Base-by-base conservation (phyloP, 805 yeast genomes). In the Barnettozyma salicaria region DNA sequence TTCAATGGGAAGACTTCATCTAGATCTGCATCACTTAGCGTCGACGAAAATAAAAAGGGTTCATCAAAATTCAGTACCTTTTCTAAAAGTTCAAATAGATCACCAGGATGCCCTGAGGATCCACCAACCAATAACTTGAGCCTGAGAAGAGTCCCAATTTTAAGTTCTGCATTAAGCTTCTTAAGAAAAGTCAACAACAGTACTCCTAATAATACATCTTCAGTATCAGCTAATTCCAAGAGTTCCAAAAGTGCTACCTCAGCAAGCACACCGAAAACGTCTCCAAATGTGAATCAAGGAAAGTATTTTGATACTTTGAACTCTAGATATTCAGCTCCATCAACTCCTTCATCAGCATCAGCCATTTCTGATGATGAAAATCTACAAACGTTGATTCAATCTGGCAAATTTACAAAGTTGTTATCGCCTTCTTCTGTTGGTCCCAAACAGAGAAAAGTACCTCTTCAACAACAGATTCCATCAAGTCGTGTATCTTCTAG, bases 121-220 rank as follows among this genome's bases (percentile, higher is more conserved):
- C n/a, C n/a, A n/a, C n/a, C n/a, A n/a, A n/a, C n/a, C n/a, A n/a
- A n/a, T n/a, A n/a, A n/a, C n/a, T n/a, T n/a, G n/a, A n/a, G n/a
- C n/a, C n/a, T 52, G 10, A 49, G 35, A 5, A 47, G 47, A 19
- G 45, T 48, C 16, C 55, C 58, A 13, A 41, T 52, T 2, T 19
- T 53, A 5, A 41, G 45, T 6, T 42, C 44, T 34, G 56, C 58
- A 2, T 24, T 52, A 19, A 52, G 45, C 24, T 53, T 53, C 30
- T 46, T 53, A 27, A 53, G 48, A 26, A 50, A 43, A 27, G 49
- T 42, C 4, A 39, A 34, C 21, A 24, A 41, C 1, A 34, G 42
- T 10, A 32, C 33, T 10, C 18, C 31, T 10, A 25, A 37, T 17
- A 41, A 40, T 12, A 34, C 42, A n/a, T 37, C 45, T 4, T 20